These are phyloP conservation scores for Coemansia sp. DNA, from an alignment of 192 early-diverging fungal species.

Conservation along the genomic window DNA sequence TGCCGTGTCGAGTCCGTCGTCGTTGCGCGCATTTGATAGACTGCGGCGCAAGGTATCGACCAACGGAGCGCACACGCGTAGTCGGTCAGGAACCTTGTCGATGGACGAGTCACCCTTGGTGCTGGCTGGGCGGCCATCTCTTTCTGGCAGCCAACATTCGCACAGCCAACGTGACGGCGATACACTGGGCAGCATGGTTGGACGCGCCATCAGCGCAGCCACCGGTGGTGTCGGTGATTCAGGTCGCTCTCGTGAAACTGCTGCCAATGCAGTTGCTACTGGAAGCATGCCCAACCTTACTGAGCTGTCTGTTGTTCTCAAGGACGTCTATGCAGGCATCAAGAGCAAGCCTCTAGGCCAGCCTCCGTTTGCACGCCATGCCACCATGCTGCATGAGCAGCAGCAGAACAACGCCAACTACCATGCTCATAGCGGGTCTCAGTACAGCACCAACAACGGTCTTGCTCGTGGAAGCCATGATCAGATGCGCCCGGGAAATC, in stretches of 20 bases:
- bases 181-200: constrained; percentile 9
- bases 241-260: not conserved
- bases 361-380: constrained; percentile 51
- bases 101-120: constrained; percentile 33
- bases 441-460: constrained; percentile 17
- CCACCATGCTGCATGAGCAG: constrained; percentile 13
- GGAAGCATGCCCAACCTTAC: constrained; percentile 32
- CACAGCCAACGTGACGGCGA: constrained; percentile 14
- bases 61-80: constrained; percentile 35
- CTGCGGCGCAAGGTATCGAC: constrained; percentile 54
- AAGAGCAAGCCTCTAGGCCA: constrained; percentile 52
- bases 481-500: constrained; percentile 11
- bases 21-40: constrained; percentile 45
- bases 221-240: not conserved
- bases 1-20: constrained; percentile 35
- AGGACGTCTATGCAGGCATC: constrained; percentile 54
- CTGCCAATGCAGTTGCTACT: not conserved
- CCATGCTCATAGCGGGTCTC: constrained; percentile 4
- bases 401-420: constrained; percentile 2
- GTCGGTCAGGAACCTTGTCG: constrained; percentile 37
- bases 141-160: constrained; percentile 21
- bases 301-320: constrained; percentile 41
- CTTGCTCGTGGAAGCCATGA: constrained; percentile 14
- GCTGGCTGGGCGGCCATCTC: constrained; percentile 16
- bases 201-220: constrained; percentile 8